Conservation (phyloP, 345 rosid genomes). For the Syzygium oleosum region DNA sequence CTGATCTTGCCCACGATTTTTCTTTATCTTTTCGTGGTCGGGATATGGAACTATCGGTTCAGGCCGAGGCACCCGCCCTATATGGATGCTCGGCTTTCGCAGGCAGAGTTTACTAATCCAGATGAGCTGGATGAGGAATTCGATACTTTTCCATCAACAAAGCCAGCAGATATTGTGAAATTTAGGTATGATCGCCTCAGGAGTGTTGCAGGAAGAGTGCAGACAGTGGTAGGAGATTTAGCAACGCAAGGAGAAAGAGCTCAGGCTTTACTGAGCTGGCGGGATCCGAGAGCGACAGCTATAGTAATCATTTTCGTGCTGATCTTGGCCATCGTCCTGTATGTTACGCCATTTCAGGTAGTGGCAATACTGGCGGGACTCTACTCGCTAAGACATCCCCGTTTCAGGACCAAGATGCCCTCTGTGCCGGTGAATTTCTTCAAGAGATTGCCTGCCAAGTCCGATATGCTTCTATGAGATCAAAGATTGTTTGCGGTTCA, state of each 20-base stretch:
- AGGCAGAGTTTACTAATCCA: slow-evolving; percentile 55
- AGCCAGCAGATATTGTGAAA: slow-evolving; percentile 52
- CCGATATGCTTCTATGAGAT: slow-evolving; percentile 68
- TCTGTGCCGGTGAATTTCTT: slow-evolving; percentile 92
- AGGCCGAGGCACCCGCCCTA: slow-evolving; percentile 83
- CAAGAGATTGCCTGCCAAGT: slow-evolving; percentile 86
- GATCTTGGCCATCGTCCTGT: slow-evolving; percentile 70
- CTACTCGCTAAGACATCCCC: slow-evolving; percentile 84
- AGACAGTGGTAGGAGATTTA: slow-evolving; percentile 79
- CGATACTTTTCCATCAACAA: slow-evolving; percentile 58
- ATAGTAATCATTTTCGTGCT: slow-evolving; percentile 66
- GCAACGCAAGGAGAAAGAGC: slow-evolving; percentile 90
- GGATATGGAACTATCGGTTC: slow-evolving; percentile 89
- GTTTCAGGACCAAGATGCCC: slow-evolving; percentile 81
- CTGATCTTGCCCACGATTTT: slow-evolving; percentile 80
- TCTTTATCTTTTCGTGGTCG: slow-evolving; percentile 81
- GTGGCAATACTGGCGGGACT: slow-evolving; percentile 63
- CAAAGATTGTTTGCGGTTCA: not conserved
- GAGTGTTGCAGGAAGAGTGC: slow-evolving; percentile 75
- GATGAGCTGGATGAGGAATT: slow-evolving; percentile 98
- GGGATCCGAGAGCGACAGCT: slow-evolving; percentile 90
- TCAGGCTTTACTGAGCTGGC: slow-evolving; percentile 87
- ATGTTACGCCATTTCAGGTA: slow-evolving; percentile 82
- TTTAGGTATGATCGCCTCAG: slow-evolving; percentile 83
- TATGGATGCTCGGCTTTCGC: slow-evolving; percentile 85